A percentile compares a stretch with the other conserved stretches of the same genome.
Evolutionary conservation across 140 eudicot species (phyloP).

Genomic region (Bidens hawaiensis): DNA sequence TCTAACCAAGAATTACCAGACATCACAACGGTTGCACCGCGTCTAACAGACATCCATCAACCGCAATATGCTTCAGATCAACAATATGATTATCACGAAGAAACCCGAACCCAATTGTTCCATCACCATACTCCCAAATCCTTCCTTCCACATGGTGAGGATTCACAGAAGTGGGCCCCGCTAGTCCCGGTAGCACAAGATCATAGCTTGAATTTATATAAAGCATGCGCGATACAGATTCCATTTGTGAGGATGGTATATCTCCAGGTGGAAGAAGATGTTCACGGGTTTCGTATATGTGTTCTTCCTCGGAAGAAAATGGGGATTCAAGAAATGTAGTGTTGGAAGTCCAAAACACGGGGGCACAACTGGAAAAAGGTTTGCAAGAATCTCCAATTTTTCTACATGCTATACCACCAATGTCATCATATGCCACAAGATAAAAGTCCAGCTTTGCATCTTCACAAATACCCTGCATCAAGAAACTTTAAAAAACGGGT

Average conservation of each 20-base stretch:
- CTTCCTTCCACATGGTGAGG: constrained; percentile 79
- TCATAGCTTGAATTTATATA: constrained; percentile 79
- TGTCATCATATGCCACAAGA: constrained; percentile 72
- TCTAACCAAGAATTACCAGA: constrained; percentile 27
- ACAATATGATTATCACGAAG: constrained; percentile 69
- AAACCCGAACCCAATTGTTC: constrained; percentile 94
- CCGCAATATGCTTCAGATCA: constrained; percentile 73
- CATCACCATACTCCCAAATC: constrained; percentile 85
- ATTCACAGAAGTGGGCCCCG: constrained; percentile 40
- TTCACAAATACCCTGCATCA: constrained; percentile 77
- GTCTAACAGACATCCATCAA: constrained; percentile 59
- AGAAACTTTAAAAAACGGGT: not conserved
- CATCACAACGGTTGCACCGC: constrained; percentile 34
- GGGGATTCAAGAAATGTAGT: constrained; percentile 63
- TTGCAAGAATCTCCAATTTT: constrained; percentile 69
- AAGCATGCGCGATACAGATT: constrained; percentile 53
- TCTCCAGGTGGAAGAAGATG: constrained; percentile 58
- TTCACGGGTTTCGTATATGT: constrained; percentile 54
- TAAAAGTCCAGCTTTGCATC: constrained; percentile 73
- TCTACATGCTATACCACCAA: constrained; percentile 88
- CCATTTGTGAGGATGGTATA: constrained; percentile 21
- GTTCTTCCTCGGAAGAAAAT: constrained; percentile 62
- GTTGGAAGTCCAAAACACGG: constrained; percentile 86
- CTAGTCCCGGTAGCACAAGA: constrained; percentile 68
- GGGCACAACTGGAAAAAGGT: constrained; percentile 55